Conservation (phyloP, 306 rosid genomes). For the Lathyrus tuberosus region DNA sequence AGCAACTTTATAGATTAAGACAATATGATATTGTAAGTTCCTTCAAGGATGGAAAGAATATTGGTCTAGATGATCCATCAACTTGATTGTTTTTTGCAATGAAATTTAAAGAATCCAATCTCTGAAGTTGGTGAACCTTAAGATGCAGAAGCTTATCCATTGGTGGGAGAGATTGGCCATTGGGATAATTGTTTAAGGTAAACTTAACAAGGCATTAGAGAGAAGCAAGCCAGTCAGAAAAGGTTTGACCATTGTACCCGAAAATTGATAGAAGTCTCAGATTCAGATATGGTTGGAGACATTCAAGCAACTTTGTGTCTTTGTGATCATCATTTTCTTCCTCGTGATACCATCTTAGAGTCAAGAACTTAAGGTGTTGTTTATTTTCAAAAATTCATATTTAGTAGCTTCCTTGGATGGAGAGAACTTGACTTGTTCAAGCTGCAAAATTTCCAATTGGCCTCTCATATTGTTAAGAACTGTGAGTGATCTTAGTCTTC, state of each 20-base stretch:
- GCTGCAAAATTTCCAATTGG: not conserved
- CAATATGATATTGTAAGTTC: conserved; percentile 1
- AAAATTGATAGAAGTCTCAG: not conserved
- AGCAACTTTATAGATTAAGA: conserved; percentile 27
- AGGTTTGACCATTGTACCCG: not conserved
- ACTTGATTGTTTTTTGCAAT: not conserved
- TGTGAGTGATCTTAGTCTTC: not conserved
- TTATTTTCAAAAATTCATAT: not conserved
- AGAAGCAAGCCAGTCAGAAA: not conserved
- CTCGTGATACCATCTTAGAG: not conserved
- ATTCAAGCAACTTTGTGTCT: not conserved
- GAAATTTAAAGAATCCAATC: conserved; percentile 1
- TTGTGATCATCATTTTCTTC: not conserved
- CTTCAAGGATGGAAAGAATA: conserved; percentile 22
- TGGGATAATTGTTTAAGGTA: not conserved
- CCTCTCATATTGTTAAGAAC: not conserved
- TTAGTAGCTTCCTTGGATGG: too few species aligned
- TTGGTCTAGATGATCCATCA: not conserved
- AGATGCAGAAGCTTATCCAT: not conserved
- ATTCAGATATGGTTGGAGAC: not conserved
- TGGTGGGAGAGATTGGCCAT: not conserved
- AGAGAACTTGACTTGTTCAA: not conserved
- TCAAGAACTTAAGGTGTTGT: not conserved
- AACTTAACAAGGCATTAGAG: conserved; percentile 7
- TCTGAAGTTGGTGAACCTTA: not conserved